A percentile compares a stretch with the other conserved stretches of the same genome.
phyloP scores from a whole-genome alignment of 2,329 filamentous ascomycete species.

The Dothidotthia symphoricarpi region DNA sequence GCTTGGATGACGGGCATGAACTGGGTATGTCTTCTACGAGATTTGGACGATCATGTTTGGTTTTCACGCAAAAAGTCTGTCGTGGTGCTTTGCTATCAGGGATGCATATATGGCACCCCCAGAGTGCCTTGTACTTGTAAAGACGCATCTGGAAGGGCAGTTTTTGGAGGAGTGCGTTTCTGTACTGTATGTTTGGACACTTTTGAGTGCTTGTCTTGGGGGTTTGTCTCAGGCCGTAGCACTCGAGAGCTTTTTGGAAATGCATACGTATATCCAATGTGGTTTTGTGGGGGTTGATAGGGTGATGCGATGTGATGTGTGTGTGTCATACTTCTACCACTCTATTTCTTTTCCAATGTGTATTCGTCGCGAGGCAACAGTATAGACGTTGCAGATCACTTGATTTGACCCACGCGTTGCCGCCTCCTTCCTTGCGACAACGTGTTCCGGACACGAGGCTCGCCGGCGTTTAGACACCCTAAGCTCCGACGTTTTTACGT shows the following conservation, averaged over 20 bases:
- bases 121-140: constrained; percentile 29
- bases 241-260: constrained; percentile 8
- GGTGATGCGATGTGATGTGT: too few relatives aligned
- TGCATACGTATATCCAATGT: constrained; percentile 5
- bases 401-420: too few relatives aligned
- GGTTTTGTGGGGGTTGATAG: neutral
- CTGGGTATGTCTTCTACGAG: neutral
- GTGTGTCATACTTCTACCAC: too few relatives aligned
- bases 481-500: constrained; percentile 11
- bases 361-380: too few relatives aligned
- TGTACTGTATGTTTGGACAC: constrained; percentile 13
- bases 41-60: constrained; percentile 3
- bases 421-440: too few relatives aligned
- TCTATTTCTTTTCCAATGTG: neutral
- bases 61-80: constrained; percentile 12
- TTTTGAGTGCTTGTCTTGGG: constrained; percentile 6
- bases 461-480: constrained; percentile 13
- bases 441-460: too few relatives aligned
- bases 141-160: constrained; percentile 15
- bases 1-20: neutral
- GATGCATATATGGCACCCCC: constrained; percentile 16
- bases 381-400: too few relatives aligned
- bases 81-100: constrained; percentile 15
- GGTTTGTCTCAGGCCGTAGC: constrained; percentile 3
- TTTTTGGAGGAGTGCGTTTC: constrained; percentile 7